Conservation (phyloP, 192 early-diverging fungal genomes). For the Entomortierella chlamydospora region DNA sequence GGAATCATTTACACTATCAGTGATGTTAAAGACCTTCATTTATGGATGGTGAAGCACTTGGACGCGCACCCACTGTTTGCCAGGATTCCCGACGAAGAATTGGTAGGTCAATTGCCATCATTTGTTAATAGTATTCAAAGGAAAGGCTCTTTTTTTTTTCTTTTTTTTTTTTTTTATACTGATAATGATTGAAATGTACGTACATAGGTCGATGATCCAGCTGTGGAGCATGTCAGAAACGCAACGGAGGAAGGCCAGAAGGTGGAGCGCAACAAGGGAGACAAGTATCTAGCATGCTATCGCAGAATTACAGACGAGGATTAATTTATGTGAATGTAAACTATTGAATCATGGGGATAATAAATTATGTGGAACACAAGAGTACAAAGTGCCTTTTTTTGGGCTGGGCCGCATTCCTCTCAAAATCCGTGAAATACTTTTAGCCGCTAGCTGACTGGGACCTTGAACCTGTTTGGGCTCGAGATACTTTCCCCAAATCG, state of each 20-base stretch:
- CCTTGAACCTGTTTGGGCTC: neutral
- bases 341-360: no score
- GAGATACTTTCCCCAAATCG: neutral
- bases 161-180: no score
- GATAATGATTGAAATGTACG: neutral
- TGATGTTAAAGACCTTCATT: constrained; percentile 90
- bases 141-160: neutral
- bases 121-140: neutral
- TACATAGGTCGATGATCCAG: constrained; percentile 80
- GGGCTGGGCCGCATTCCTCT: no score
- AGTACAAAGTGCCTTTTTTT: no score
- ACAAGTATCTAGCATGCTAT: constrained; percentile 93
- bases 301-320: constrained; percentile 72
- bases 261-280: constrained; percentile 95
- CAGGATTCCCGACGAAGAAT: constrained; percentile 80
- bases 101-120: constrained; percentile 54
- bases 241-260: constrained; percentile 99
- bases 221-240: constrained; percentile 81
- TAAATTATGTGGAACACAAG: no score
- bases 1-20: constrained; percentile 97
- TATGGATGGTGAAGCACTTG: constrained; percentile 97
- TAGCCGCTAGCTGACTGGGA: no score
- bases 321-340: neutral
- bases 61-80: constrained; percentile 95
- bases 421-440: no score